These are phyloP conservation scores for Dillenia turbinata DNA, from an alignment of 164 flowering plant species.

Conservation along the genomic window DNA sequence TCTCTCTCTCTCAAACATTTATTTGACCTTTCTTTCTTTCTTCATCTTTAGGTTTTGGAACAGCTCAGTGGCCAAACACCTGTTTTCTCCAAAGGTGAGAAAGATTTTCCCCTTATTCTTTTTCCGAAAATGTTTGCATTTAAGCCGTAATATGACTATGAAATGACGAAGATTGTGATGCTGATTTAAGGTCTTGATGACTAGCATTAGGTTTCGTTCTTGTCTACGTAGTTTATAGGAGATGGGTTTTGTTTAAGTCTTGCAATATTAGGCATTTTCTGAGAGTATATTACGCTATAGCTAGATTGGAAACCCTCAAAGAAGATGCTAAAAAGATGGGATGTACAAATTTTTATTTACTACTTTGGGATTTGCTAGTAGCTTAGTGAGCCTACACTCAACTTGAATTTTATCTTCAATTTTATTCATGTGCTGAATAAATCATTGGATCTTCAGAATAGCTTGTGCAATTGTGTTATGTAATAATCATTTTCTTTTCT, in stretches of 20 bases:
- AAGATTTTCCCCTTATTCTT: neutral
- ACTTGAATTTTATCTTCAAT: neutral
- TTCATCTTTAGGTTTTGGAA: slow-evolving; percentile 37
- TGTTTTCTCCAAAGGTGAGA: slow-evolving; percentile 51
- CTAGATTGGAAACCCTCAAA: no score
- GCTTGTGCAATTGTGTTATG: neutral
- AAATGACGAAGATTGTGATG: no score
- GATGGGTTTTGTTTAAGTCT: neutral
- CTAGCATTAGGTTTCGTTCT: no score
- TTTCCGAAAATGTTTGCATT: neutral
- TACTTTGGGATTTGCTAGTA: neutral
- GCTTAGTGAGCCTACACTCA: neutral
- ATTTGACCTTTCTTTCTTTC: neutral
- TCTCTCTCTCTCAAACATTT: neutral
- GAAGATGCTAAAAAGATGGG: no score
- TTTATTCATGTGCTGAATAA: no score
- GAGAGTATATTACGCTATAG: no score
- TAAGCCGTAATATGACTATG: no score
- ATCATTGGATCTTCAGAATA: no score
- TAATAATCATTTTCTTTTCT: neutral
- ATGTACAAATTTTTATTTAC: neutral
- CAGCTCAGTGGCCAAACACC: slow-evolving; percentile 55
- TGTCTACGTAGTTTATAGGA: no score
- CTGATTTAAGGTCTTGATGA: no score
- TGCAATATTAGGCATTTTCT: neutral